Percentiles rank a stretch among this genome's conserved stretches.
phyloP scores from a whole-genome alignment of 2,329 filamentous ascomycete species.

The Colletotrichum navitas region DNA sequence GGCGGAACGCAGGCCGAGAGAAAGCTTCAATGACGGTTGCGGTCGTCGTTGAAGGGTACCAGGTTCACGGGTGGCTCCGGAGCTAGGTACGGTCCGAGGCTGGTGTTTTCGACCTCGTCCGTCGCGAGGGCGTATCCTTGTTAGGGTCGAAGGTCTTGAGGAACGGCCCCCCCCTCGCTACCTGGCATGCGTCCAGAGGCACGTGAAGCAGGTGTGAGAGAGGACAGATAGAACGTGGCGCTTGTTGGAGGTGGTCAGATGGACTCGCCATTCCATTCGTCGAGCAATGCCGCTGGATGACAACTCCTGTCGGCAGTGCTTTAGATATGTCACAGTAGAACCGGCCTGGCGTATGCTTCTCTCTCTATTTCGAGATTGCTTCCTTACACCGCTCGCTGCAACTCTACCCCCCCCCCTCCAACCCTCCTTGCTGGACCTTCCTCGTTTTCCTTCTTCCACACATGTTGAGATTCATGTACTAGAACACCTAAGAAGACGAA shows the following conservation, averaged over 20 bases:
- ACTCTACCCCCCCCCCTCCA: background rate
- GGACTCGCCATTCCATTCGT: background rate
- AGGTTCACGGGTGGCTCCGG: background rate
- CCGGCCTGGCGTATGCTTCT: conserved; percentile 17
- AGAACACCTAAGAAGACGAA: background rate
- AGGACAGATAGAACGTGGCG: too few species aligned
- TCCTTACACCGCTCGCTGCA: background rate
- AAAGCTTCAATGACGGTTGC: background rate
- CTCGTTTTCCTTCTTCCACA: conserved; percentile 4
- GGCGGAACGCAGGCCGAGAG: too few species aligned
- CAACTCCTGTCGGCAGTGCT: background rate
- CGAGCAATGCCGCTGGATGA: background rate
- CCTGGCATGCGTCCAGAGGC: background rate
- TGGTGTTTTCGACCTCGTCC: background rate
- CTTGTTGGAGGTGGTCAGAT: background rate
- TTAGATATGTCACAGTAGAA: conserved; percentile 25
- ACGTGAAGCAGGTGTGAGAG: background rate
- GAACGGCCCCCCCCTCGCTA: background rate
- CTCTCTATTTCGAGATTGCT: background rate
- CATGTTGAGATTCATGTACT: background rate
- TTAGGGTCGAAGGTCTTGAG: background rate
- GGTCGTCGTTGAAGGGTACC: background rate
- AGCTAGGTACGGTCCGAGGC: background rate
- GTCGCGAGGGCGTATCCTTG: background rate
- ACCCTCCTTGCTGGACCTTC: background rate